Percentiles rank a stretch among this genome's conserved stretches.
Evolutionary conservation across 352 stramenopile genomes (phyloP).

Genomic region (Pythium dissimile): DNA sequence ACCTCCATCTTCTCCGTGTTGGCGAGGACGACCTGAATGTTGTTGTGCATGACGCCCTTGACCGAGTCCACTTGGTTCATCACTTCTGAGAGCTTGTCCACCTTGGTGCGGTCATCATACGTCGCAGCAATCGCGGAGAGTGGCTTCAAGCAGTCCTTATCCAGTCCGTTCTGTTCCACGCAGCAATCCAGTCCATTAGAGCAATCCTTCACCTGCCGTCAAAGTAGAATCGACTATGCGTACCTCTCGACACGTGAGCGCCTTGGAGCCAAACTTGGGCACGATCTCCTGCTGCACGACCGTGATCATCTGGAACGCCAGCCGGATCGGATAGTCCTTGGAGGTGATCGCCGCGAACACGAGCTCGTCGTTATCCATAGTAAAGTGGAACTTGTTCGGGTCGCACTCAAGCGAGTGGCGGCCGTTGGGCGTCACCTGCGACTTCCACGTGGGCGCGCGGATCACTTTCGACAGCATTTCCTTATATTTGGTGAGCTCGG

Average conservation of each 20-base stretch:
- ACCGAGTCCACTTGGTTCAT: constrained; percentile 79
- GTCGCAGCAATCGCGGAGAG: constrained; percentile 55
- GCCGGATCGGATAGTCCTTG: constrained; percentile 79
- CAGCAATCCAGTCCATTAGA: background rate
- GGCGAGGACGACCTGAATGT: constrained; percentile 82
- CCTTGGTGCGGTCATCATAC: constrained; percentile 86
- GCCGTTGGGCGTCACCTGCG: constrained; percentile 81
- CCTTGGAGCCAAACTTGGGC: constrained; percentile 70
- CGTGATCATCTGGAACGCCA: constrained; percentile 82
- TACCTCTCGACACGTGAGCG: constrained; percentile 75
- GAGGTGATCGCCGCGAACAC: constrained; percentile 77
- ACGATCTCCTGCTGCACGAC: constrained; percentile 74
- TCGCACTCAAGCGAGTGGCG: constrained; percentile 85
- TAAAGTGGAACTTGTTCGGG: constrained; percentile 88
- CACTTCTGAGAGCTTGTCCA: constrained; percentile 84
- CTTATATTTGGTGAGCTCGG: constrained; percentile 60
- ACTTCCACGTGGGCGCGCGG: constrained; percentile 79
- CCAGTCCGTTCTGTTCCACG: constrained; percentile 50
- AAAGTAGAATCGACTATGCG: too few relatives aligned
- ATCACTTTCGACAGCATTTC: constrained; percentile 85
- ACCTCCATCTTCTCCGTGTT: constrained; percentile 89
- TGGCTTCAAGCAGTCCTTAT: constrained; percentile 73
- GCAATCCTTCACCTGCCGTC: background rate
- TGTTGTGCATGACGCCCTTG: constrained; percentile 86
- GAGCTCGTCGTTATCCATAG: constrained; percentile 86